Evolutionary conservation across 1,139 yeast genomes (phyloP).

Genomic region (Protomyces pachydermus): DNA sequence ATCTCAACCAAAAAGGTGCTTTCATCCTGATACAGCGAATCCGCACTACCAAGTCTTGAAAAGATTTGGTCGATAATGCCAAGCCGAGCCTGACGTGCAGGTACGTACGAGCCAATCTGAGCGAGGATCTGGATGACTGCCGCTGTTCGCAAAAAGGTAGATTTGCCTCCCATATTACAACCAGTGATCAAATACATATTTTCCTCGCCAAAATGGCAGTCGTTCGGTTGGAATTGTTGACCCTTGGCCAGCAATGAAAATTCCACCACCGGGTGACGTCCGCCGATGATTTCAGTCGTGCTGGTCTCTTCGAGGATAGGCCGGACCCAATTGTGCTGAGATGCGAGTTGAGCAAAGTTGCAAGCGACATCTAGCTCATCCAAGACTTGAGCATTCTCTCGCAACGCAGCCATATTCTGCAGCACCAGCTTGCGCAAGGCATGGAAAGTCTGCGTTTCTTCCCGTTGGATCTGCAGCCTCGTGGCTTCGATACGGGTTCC

Average conservation of each 20-base stretch:
- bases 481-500: constrained; percentile 37
- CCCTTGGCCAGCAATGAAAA: constrained; percentile 49
- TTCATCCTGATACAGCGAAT: constrained; percentile 76
- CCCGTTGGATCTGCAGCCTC: constrained; percentile 34
- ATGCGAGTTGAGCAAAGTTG: constrained; percentile 67
- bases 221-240: constrained; percentile 52
- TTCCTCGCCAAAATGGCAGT: constrained; percentile 54
- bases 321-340: constrained; percentile 57
- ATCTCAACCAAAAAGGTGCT: constrained; percentile 97
- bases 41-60: constrained; percentile 53
- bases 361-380: constrained; percentile 70
- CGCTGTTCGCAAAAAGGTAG: constrained; percentile 81
- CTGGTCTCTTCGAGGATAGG: constrained; percentile 54
- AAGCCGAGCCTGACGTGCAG: constrained; percentile 64
- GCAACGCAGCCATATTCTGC: constrained; percentile 43
- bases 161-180: constrained; percentile 97
- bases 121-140: constrained; percentile 67
- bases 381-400: constrained; percentile 47
- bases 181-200: constrained; percentile 50
- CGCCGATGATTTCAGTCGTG: constrained; percentile 42
- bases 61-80: constrained; percentile 83
- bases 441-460: constrained; percentile 49
- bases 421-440: constrained; percentile 45
- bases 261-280: constrained; percentile 89
- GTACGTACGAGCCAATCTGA: constrained; percentile 35